Evolutionary conservation across 2,329 filamentous ascomycete genomes (phyloP).

Genomic region (Calonectria crousiana): DNA sequence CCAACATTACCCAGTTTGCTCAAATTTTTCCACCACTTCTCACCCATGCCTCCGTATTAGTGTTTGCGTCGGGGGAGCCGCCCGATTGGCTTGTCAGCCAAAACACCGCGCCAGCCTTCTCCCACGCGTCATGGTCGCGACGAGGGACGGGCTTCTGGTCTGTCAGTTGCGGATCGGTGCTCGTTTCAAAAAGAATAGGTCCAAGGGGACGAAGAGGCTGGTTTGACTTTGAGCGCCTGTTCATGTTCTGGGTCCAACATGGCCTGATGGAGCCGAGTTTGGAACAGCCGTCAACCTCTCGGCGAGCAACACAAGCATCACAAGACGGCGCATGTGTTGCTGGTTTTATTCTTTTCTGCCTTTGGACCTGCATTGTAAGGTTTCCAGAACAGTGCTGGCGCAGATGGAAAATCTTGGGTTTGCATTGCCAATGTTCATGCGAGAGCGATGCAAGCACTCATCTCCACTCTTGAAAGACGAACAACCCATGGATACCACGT

Average conservation of each 20-base stretch:
- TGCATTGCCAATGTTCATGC: slow-evolving; percentile 32
- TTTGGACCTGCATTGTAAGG: neutral
- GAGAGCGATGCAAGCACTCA: slow-evolving; percentile 30
- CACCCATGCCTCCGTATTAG: neutral
- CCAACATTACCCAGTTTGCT: slow-evolving; percentile 3
- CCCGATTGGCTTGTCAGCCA: slow-evolving; percentile 35
- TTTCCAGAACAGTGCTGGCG: neutral
- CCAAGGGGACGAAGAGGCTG: slow-evolving; percentile 16
- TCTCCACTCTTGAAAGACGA: slow-evolving; percentile 28
- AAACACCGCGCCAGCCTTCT: slow-evolving; percentile 30
- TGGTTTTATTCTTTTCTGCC: slow-evolving; percentile 11
- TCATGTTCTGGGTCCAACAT: slow-evolving; percentile 4
- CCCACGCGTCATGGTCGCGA: slow-evolving; percentile 45
- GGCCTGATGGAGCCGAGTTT: neutral
- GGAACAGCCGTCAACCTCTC: neutral
- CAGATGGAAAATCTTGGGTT: slow-evolving; percentile 19
- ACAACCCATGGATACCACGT: slow-evolving; percentile 19
- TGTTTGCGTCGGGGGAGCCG: slow-evolving; percentile 32
- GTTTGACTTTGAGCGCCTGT: neutral
- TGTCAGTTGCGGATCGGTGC: slow-evolving; percentile 17
- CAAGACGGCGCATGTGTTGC: neutral
- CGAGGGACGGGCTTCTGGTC: slow-evolving; percentile 18
- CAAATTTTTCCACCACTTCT: neutral
- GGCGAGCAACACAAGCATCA: neutral
- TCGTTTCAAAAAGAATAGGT: slow-evolving; percentile 22